Conservation (phyloP, 768 basidiomycete genomes). For the Kwoniella mangroviensis region DNA sequence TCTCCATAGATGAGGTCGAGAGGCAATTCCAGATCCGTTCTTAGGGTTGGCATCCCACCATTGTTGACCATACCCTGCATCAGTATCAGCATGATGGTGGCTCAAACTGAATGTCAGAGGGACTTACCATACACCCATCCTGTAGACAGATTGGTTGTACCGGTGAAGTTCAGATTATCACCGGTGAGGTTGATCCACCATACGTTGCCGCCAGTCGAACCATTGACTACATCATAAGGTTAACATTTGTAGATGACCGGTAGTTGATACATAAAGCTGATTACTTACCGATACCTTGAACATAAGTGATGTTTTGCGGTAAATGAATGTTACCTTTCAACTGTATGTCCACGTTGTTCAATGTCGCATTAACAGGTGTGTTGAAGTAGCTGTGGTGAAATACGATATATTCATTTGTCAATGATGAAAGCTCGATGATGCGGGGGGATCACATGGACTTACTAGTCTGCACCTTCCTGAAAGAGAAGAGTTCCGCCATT, state of each 20-base stretch:
- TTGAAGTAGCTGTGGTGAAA: slow-evolving; percentile 33
- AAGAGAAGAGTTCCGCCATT: slow-evolving; percentile 36
- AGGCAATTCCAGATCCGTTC: slow-evolving; percentile 57
- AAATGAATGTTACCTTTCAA: slow-evolving; percentile 62
- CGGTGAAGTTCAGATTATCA: slow-evolving; percentile 60
- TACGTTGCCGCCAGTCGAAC: slow-evolving; percentile 43
- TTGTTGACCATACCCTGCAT: slow-evolving; percentile 60
- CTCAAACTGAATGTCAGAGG: background rate
- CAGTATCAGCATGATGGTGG: background rate
- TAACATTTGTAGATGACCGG: background rate
- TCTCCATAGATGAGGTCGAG: slow-evolving; percentile 62
- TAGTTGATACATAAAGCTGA: background rate
- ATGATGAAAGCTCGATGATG: no score
- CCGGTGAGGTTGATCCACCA: slow-evolving; percentile 63
- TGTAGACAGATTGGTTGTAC: slow-evolving; percentile 59
- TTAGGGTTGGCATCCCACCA: slow-evolving; percentile 62
- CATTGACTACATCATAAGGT: slow-evolving; percentile 29
- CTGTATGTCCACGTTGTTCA: slow-evolving; percentile 59
- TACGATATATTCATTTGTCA: no score
- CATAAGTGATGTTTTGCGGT: slow-evolving; percentile 60
- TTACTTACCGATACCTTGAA: slow-evolving; percentile 56
- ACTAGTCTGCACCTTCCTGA: slow-evolving; percentile 42
- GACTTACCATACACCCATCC: slow-evolving; percentile 60
- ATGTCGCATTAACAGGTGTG: slow-evolving; percentile 42
- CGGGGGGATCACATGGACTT: slow-evolving; percentile 7